Evolutionary conservation across 1,139 yeast genomes (phyloP).

Genomic region (Hemisphaericaspora xylofermentans): DNA sequence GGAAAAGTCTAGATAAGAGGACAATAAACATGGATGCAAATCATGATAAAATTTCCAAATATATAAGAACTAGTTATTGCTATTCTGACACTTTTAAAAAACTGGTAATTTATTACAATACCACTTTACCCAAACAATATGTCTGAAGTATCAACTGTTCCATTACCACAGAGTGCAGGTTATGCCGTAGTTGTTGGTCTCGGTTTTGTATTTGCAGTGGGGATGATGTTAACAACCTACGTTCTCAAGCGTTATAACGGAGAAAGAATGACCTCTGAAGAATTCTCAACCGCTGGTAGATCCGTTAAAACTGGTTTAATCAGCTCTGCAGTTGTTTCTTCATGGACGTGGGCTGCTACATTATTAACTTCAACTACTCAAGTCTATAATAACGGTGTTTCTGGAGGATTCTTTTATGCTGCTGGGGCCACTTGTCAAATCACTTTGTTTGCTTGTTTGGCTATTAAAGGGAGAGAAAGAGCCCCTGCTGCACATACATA

Average conservation of each 20-base stretch:
- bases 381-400: slow-evolving; percentile 73
- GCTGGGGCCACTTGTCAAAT: slow-evolving; percentile 58
- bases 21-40: slow-evolving; percentile 1
- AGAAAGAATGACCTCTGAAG: slow-evolving; percentile 86
- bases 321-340: slow-evolving; percentile 82
- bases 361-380: slow-evolving; percentile 74
- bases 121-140: neutral
- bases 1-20: neutral
- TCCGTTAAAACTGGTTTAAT: slow-evolving; percentile 78
- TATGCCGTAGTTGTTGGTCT: slow-evolving; percentile 88
- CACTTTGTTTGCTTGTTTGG: slow-evolving; percentile 50
- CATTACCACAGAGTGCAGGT: slow-evolving; percentile 75
- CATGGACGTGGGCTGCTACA: slow-evolving; percentile 96
- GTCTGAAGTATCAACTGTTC: slow-evolving; percentile 10
- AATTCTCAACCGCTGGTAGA: slow-evolving; percentile 85
- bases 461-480: slow-evolving; percentile 54
- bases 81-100: too few relatives aligned
- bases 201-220: slow-evolving; percentile 76
- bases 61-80: too few relatives aligned
- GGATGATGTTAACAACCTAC: slow-evolving; percentile 74
- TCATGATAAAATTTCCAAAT: neutral
- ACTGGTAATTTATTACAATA: neutral
- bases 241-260: slow-evolving; percentile 71
- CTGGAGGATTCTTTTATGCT: slow-evolving; percentile 53
- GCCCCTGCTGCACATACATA: slow-evolving; percentile 62